A percentile compares a stretch with the other conserved stretches of the same genome.
Conservation (phyloP, 805 yeast species). For the Yamadazyma kitorensis region DNA sequence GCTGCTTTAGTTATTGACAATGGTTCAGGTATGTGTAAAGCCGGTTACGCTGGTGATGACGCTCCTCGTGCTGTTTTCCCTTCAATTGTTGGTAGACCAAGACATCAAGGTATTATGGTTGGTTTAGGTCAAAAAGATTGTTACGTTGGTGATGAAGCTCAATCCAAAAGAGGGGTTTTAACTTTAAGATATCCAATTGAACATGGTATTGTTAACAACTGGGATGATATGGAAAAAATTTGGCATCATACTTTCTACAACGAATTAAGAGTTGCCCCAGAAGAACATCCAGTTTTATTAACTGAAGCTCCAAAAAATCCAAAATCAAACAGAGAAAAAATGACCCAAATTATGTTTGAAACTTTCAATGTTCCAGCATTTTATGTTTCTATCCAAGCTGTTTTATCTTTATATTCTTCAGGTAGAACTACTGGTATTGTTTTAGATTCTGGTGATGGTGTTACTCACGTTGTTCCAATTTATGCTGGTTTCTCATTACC, state of each 20-base stretch:
- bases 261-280: constrained; percentile 99
- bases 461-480: constrained; percentile 99
- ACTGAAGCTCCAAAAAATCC: constrained; percentile 99
- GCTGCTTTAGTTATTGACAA: constrained; percentile 87
- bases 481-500: constrained; percentile 99
- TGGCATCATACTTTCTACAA: constrained; percentile 99
- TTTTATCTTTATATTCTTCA: constrained; percentile 94
- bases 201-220: constrained; percentile 99
- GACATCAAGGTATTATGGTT: constrained; percentile 99
- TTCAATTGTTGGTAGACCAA: constrained; percentile 99
- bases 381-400: constrained; percentile 98
- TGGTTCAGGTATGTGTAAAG: constrained; percentile 99
- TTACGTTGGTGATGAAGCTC: constrained; percentile 99
- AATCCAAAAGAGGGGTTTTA: constrained; percentile 99
- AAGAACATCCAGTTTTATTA: constrained; percentile 98
- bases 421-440: constrained; percentile 99
- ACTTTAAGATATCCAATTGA: constrained; percentile 98
- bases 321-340: constrained; percentile 98
- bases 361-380: constrained; percentile 99
- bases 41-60: constrained; percentile 99
- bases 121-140: constrained; percentile 99
- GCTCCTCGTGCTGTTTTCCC: constrained; percentile 99
- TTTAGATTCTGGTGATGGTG: constrained; percentile 99
- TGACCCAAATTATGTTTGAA: constrained; percentile 99
- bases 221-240: constrained; percentile 99